Evolutionary conservation across 371 early-diverging fungal genomes (phyloP), one percentile per base, ranked within the genome.

Genomic region (Syncephalastrum contaminatum): DNA sequence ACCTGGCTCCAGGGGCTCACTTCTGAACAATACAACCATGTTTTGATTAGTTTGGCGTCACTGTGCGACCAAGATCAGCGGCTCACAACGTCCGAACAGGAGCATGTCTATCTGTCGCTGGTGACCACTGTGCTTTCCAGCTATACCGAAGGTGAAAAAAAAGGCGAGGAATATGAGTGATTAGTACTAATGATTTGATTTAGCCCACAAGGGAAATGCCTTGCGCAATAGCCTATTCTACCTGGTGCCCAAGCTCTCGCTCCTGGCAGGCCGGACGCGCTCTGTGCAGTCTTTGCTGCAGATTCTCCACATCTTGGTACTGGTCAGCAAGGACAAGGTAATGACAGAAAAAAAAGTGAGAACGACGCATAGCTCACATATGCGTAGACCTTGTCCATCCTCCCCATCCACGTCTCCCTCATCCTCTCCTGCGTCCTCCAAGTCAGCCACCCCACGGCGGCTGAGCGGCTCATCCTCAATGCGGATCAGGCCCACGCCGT

Each of bases 231-330:
- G 36, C 12, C 12, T 30, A 30, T 30, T 30, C 36, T 30, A 30
- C 10, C 36, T 30, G 36, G 36, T 30, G 6, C 36, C 36, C 36
- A 30, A 30, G 36, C 36, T 30, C 10, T 30, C 36, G 12, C 36
- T 30, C 2, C 36, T 30, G 36, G 36, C 36, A 10, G 36, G 36
- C 36, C 36, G 36, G 36, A 30, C 36, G 78, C 65, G 14, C 58
- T 81, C 14, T 48, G 80, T 20, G 58, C 71, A 4, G 66, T 69
- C 36, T 51, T 81, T 12, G 72, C 77, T 20, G 49, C 58, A 3
- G 74, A 55, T 42, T 22, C 36, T 30, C 10, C 12, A 30, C 36
- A 30, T 30, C 36, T 2, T 30, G 10, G 36, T 30, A 6, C 12
- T 42, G n/a, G 43, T 21, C 25, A n/a, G 48, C 30, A 39, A 40